Evolutionary conservation across 2,329 filamentous ascomycete species (phyloP).

Genomic region (Microsporum audouinii): DNA sequence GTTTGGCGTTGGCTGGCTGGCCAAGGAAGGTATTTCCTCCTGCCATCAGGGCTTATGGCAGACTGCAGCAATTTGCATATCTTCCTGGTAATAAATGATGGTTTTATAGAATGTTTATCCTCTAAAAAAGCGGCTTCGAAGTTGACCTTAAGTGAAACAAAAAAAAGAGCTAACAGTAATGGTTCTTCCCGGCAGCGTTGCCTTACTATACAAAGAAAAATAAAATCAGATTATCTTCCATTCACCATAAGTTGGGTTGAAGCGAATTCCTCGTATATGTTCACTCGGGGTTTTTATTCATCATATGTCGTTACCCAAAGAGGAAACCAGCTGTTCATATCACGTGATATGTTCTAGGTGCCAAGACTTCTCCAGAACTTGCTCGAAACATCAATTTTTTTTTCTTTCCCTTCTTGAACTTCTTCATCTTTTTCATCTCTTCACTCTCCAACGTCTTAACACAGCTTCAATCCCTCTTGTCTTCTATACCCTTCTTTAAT

Average conservation of each 20-base stretch:
- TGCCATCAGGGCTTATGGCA: not conserved
- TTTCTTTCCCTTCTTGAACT: conserved; percentile 17
- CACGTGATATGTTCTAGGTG: conserved; percentile 9
- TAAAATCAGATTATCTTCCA: not conserved
- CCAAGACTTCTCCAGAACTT: conserved; percentile 34
- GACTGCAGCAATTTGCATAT: not conserved
- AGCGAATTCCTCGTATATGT: not conserved
- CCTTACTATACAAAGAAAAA: not conserved
- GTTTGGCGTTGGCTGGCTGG: not conserved
- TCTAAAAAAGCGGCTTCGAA: not conserved
- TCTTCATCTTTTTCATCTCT: conserved; percentile 21
- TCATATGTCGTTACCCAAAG: not conserved
- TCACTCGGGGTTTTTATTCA: not conserved
- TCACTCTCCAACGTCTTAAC: conserved; percentile 20
- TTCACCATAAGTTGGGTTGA: not conserved
- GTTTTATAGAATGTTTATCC: not conserved
- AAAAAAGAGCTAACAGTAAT: not conserved
- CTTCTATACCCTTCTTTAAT: conserved; percentile 19
- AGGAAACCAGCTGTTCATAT: not conserved
- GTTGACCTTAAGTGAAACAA: not conserved
- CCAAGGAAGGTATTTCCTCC: not conserved
- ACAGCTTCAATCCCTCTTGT: conserved; percentile 8
- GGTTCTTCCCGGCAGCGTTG: not conserved
- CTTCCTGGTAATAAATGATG: not conserved
- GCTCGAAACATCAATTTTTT: conserved; percentile 22